These are phyloP conservation scores for Chloromonas sp. DNA, from an alignment of 163 green algal genomes.

Conservation along the genomic window DNA sequence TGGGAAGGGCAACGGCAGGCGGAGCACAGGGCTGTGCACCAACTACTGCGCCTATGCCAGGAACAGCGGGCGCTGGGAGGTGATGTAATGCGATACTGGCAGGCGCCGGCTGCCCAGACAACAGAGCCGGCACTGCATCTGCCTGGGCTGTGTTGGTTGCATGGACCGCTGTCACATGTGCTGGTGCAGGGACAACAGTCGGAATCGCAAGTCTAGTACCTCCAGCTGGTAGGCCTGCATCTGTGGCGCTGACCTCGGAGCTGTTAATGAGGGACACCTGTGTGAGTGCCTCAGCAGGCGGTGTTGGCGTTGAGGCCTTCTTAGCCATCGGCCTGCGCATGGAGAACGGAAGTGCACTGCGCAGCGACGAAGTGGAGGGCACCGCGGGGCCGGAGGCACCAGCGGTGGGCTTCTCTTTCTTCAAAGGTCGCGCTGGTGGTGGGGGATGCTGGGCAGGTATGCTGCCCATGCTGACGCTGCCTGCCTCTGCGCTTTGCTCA, in stretches of 20 bases:
- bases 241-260: not conserved
- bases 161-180: not conserved
- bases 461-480: not conserved
- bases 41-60: not conserved
- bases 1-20: not conserved
- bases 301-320: not conserved
- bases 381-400: not conserved
- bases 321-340: not conserved
- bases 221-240: not conserved
- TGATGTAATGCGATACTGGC: not conserved
- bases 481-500: not conserved
- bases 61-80: not conserved
- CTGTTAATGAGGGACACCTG: not conserved
- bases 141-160: no score
- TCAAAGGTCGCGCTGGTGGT: not conserved
- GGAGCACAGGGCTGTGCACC: not conserved
- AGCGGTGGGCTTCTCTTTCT: not conserved
- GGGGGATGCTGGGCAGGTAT: not conserved
- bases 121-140: not conserved
- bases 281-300: not conserved
- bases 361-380: not conserved
- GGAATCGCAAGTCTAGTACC: no score
- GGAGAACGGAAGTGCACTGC: not conserved
- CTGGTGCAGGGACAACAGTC: not conserved
- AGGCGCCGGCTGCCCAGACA: not conserved